Conservation (phyloP, 768 basidiomycete genomes). For the Sarcomyxa edulis region DNA sequence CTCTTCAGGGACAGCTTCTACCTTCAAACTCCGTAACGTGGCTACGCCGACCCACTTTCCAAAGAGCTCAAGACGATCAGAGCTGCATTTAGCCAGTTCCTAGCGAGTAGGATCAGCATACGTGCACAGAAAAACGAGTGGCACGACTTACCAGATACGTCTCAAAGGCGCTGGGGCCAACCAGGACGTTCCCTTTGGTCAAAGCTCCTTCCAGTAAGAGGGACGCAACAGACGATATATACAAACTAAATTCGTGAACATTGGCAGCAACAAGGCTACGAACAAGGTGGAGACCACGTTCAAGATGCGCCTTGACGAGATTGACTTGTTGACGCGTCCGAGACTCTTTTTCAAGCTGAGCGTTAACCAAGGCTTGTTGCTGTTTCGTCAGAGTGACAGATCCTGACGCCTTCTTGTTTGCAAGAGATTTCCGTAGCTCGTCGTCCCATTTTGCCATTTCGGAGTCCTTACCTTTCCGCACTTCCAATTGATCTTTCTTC, state of each 20-base stretch:
- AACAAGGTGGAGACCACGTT: constrained; percentile 68
- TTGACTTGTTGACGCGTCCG: constrained; percentile 58
- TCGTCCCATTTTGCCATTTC: constrained; percentile 95
- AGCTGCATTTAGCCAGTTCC: constrained; percentile 68
- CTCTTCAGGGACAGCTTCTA: constrained; percentile 65
- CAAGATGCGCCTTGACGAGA: constrained; percentile 45
- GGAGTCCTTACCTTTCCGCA: constrained; percentile 78
- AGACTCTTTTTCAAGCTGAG: constrained; percentile 79
- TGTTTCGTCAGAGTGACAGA: constrained; percentile 67
- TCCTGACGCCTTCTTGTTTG: constrained; percentile 65
- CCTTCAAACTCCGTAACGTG: constrained; percentile 67
- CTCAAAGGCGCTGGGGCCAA: constrained; percentile 58
- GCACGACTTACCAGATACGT: constrained; percentile 66
- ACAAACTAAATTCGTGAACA: constrained; percentile 45
- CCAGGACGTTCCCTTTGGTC: constrained; percentile 51
- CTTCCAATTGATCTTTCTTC: constrained; percentile 45
- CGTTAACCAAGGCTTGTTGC: constrained; percentile 77
- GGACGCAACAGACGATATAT: constrained; percentile 53
- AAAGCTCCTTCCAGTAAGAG: constrained; percentile 66
- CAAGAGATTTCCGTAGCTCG: constrained; percentile 82
- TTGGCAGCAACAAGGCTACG: constrained; percentile 49
- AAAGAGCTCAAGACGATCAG: constrained; percentile 66
- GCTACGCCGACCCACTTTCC: constrained; percentile 78
- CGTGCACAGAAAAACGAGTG: not conserved
- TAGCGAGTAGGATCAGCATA: constrained; percentile 19